Percentiles rank a stretch among this genome's conserved stretches.
Conservation (phyloP, 768 basidiomycete species). For the Tephrocybe sp. region DNA sequence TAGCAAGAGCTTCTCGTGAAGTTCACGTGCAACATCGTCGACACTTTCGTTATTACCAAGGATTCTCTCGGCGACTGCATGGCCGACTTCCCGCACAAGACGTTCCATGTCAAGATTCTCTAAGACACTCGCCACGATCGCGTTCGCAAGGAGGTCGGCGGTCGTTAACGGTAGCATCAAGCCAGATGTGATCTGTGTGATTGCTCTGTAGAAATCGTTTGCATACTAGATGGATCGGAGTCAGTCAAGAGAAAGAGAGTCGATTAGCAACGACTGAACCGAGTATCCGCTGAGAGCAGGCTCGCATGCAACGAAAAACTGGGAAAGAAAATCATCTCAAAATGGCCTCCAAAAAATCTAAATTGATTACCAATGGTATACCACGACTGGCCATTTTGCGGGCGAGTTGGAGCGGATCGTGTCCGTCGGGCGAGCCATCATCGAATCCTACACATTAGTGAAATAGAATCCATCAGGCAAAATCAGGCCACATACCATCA, state of each 20-base stretch:
- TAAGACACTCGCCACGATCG: conserved; percentile 93
- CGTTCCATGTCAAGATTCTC: conserved; percentile 99
- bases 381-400: conserved; percentile 89
- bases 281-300: conserved; percentile 92
- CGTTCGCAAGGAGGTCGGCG: conserved; percentile 90
- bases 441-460: conserved; percentile 66
- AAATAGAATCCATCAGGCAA: conserved; percentile 9
- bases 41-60: conserved; percentile 93
- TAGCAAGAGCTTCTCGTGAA: conserved; percentile 87
- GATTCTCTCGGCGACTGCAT: conserved; percentile 90
- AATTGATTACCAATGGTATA: conserved; percentile 69
- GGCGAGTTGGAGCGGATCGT: conserved; percentile 85
- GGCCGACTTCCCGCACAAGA: conserved; percentile 90
- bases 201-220: conserved; percentile 92
- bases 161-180: conserved; percentile 96
- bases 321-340: conserved; percentile 9
- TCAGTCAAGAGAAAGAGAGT: background rate
- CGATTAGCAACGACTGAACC: conserved; percentile 39
- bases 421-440: conserved; percentile 90
- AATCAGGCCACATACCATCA: conserved; percentile 60
- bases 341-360: conserved; percentile 3
- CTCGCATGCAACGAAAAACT: conserved; percentile 99
- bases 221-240: conserved; percentile 55
- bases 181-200: conserved; percentile 90
- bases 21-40: conserved; percentile 91